Conservation (phyloP, 257 asterid genomes). For the Solanum phureja region DNA sequence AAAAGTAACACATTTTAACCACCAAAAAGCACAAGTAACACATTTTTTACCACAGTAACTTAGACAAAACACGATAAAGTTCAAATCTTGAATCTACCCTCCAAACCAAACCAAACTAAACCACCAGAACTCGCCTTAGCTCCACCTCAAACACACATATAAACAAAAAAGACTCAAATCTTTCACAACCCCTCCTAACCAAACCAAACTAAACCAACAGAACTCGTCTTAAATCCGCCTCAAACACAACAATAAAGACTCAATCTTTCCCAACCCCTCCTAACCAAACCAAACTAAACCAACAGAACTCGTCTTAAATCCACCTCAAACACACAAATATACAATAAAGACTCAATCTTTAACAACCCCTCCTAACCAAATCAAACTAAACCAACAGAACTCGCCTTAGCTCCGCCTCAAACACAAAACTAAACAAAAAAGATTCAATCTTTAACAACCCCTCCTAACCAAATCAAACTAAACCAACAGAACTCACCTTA, state of each 20-base stretch:
- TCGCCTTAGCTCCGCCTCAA: background rate
- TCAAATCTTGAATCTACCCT: background rate
- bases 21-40: background rate
- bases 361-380: background rate
- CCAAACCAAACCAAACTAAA: background rate
- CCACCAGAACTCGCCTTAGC: background rate
- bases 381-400: background rate
- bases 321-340: background rate
- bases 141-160: background rate
- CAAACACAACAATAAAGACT: background rate
- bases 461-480: background rate
- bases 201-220: background rate
- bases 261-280: background rate
- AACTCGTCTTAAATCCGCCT: background rate
- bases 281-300: background rate
- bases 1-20: background rate
- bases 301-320: background rate
- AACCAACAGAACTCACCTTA: background rate
- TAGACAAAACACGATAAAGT: background rate
- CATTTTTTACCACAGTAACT: background rate
- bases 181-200: no score
- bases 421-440: background rate
- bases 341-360: background rate
- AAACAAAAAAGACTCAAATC: background rate
- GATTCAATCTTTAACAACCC: no score